A percentile compares a stretch with the other conserved stretches of the same genome.
phyloP scores from a whole-genome alignment of 2,329 filamentous ascomycete species.

The Fusarium secorum region DNA sequence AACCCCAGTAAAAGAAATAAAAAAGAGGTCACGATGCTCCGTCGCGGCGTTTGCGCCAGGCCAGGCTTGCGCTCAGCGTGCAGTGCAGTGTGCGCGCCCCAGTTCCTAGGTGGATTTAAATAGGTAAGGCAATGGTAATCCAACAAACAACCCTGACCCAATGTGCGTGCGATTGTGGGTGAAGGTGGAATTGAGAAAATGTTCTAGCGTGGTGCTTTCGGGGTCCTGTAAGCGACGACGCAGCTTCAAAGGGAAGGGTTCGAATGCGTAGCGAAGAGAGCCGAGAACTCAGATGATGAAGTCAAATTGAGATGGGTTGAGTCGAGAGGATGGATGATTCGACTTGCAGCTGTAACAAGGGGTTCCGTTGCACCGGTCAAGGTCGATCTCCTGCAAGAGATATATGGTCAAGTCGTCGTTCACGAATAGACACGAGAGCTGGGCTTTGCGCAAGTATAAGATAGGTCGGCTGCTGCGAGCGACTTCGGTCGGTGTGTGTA shows the following conservation, averaged over 20 bases:
- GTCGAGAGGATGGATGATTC: conserved; percentile 1
- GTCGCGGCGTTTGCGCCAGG: conserved; percentile 42
- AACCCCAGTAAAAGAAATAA: conserved; percentile 32
- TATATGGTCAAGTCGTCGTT: conserved; percentile 21
- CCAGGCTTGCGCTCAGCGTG: conserved; percentile 17
- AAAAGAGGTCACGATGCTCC: conserved; percentile 43
- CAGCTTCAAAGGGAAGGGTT: not conserved
- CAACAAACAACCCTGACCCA: conserved; percentile 33
- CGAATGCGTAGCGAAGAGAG: conserved; percentile 4
- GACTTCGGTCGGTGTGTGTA: conserved; percentile 37
- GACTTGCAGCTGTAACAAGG: conserved; percentile 22
- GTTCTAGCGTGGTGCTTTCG: conserved; percentile 34
- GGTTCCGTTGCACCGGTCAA: conserved; percentile 34
- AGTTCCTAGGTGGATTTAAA: conserved; percentile 38
- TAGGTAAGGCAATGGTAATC: conserved; percentile 31
- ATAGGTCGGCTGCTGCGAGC: conserved; percentile 7
- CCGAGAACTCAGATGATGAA: conserved; percentile 6
- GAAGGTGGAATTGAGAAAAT: conserved; percentile 40
- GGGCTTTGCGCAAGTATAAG: conserved; percentile 24
- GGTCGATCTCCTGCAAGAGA: conserved; percentile 36
- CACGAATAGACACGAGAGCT: conserved; percentile 15
- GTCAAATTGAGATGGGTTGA: conserved; percentile 4
- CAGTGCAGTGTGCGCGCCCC: conserved; percentile 32
- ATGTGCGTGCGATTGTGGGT: conserved; percentile 38
- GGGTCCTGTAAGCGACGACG: conserved; percentile 16